Percentiles rank a stretch among this genome's conserved stretches.
These are phyloP conservation scores for Suhomyces prunicola DNA, from an alignment of 805 yeast species.

Conservation along the genomic window DNA sequence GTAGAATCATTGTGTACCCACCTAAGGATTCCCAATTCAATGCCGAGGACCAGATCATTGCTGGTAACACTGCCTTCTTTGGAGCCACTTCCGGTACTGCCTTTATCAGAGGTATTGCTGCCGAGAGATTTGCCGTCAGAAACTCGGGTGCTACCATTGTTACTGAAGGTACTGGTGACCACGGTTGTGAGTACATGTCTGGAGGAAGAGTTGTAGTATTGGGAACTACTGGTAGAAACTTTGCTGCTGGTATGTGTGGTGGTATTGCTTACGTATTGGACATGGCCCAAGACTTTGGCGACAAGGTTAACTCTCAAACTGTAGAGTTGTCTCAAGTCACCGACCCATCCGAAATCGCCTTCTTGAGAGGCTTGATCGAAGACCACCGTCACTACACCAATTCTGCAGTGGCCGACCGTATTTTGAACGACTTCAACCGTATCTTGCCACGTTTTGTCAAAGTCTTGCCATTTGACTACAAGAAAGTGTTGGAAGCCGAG, in stretches of 20 bases:
- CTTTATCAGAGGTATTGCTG: constrained; percentile 94
- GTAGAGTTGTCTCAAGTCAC: constrained; percentile 74
- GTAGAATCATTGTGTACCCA: constrained; percentile 88
- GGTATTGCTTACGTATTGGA: constrained; percentile 97
- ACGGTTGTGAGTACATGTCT: constrained; percentile 99
- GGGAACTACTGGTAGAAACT: constrained; percentile 88
- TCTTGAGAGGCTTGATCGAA: constrained; percentile 86
- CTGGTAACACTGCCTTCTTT: constrained; percentile 96
- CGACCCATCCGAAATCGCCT: constrained; percentile 92
- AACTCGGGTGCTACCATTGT: constrained; percentile 98
- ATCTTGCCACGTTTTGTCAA: constrained; percentile 86
- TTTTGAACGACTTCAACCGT: constrained; percentile 84
- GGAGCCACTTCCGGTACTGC: constrained; percentile 97
- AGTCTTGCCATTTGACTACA: constrained; percentile 89
- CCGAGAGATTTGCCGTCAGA: constrained; percentile 97
- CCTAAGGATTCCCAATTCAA: constrained; percentile 80
- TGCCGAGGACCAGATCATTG: constrained; percentile 93
- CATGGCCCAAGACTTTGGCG: constrained; percentile 86
- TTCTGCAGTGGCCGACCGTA: constrained; percentile 82
- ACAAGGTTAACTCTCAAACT: constrained; percentile 74
- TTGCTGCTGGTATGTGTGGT: constrained; percentile 98
- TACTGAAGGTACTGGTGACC: constrained; percentile 96
- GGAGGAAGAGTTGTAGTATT: constrained; percentile 96
- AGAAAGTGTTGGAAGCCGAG: constrained; percentile 80
- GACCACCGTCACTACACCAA: constrained; percentile 95